Evolutionary conservation across 495 filamentous ascomycete genomes (phyloP), one percentile per base, ranked within the genome.

Genomic region (Pseudomonodictys pantanalensis): DNA sequence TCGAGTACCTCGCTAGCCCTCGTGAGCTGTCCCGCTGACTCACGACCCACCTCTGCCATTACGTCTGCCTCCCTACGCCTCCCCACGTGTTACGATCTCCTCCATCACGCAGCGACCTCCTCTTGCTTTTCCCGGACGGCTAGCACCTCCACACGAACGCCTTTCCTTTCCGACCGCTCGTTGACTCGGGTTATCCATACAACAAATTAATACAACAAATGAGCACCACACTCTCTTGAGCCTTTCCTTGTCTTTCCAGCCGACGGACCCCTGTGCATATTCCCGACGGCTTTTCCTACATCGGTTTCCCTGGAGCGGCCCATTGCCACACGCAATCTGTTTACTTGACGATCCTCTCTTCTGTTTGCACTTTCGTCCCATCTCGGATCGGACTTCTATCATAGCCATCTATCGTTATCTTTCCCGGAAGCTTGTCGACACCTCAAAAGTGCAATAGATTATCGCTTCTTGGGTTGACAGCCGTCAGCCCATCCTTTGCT

Each of bases 141-240:
- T 17, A 57, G 47, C 12, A 56, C 54, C 25, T 47, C 56, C 50
- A 24, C 44, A 38, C 49, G 35, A 58, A 58, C 15, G 18, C 45
- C 25, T 39, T 44, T 46, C 47, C 52, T 46, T 54, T 30, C 43
- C 52, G 24, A 53, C 35, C 58, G 47, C 59, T 67, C 64, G 63
- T 66, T 66, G 64, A 67, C 35, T 45, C 64, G 64, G 59, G 64
- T 53, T 67, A 67, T 67, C 59, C 50, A 57, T 65, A 67, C 58
- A 44, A 35, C n/a, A 12, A 57, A 61, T 64, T 70, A 66, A 68
- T 66, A 61, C 58, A 56, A 58, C 55, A 55, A 66, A 71, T 71
- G 68, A 65, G 49, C 68, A 62, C 57, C 44, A 67, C 68, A 58
- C 47, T 71, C 68, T 64, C 58, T 71, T 58, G 38, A 64, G 15